Conservation (phyloP, 331 rosid species). For the Erythrophleum ivorense region DNA sequence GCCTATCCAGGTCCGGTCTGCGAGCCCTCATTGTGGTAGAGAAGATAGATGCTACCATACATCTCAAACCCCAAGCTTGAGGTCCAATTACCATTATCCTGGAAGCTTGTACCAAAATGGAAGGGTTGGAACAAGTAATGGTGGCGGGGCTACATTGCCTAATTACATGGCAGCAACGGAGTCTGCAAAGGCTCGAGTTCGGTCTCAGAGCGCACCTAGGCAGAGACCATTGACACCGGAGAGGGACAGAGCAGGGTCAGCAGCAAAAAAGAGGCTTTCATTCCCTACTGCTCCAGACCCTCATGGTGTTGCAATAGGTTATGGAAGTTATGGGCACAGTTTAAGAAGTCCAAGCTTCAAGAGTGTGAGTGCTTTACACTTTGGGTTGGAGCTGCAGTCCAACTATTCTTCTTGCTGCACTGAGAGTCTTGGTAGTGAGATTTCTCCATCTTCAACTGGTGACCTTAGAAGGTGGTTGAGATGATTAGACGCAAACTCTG, state of each 20-base stretch:
- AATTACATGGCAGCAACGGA: conserved; percentile 98
- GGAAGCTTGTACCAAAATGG: conserved; percentile 59
- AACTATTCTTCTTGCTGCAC: conserved; percentile 94
- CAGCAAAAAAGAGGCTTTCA: conserved; percentile 80
- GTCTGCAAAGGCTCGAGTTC: conserved; percentile 89
- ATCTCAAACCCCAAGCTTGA: conserved; percentile 89
- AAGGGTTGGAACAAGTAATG: conserved; percentile 55
- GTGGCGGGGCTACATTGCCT: conserved; percentile 58
- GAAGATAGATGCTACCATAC: conserved; percentile 70
- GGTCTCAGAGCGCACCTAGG: conserved; percentile 94
- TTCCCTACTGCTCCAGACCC: conserved; percentile 78
- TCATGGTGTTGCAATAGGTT: conserved; percentile 52
- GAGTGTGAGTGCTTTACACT: conserved; percentile 70
- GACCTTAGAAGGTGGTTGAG: conserved; percentile 91
- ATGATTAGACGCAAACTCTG: conserved; percentile 48
- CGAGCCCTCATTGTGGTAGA: conserved; percentile 73
- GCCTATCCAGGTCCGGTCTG: conserved; percentile 78
- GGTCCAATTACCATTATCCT: conserved; percentile 74
- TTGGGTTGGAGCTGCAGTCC: conserved; percentile 83
- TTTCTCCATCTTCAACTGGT: conserved; percentile 89
- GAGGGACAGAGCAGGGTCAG: conserved; percentile 76
- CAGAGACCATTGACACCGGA: conserved; percentile 92
- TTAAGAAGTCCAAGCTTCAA: conserved; percentile 94
- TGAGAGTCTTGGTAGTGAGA: conserved; percentile 85
- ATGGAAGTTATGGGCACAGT: conserved; percentile 70